Base-by-base conservation (phyloP, 495 filamentous ascomycete species). In the Schizothecium vesticola region DNA sequence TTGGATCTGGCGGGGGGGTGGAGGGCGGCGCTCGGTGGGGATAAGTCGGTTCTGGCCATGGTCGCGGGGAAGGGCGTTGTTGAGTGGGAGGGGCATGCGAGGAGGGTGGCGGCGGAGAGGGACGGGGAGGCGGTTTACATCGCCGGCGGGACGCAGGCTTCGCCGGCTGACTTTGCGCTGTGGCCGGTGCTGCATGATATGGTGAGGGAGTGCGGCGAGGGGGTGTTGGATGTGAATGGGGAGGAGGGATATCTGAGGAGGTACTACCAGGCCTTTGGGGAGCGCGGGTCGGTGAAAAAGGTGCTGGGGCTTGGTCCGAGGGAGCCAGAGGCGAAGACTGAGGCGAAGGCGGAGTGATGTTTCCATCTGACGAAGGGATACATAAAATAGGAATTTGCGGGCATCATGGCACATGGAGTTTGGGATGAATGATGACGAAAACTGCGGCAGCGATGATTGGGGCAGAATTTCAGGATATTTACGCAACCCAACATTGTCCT, bases 151-250 rank as follows among this genome's bases (percentile, higher is more conserved):
- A 66, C 76, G 0, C 69, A 69, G 1, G 82, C 89, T 19, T 83
- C 84, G 2, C 81, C 91, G 19, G 90, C 87, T 11, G 91, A 94
- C 74, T 92, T 86, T 72, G 86, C 87, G 0, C 79, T 92, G 11
- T 93, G 89, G 89, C 91, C 91, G 0, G 82, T 91, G 11, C 77
- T 94, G 56, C 76, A 88, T 61, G 84, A 88, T 29, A 83, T 91
- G 11, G 78, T 86, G 19, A 28, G 59, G 24, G 70, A 67, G 8
- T 74, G 75, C 29, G 73, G 62, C 62, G 69, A 56, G 65, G 80
- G 66, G 70, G 72, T 51, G 69, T 70, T 72, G 25, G 22, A 33
- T 33, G 59, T 61, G 7, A 70, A 57, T 7, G 19, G 19, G 1
- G 19, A 51, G 16, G 43, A n/a, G 16, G 43, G 43, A 28, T 56